A percentile compares a stretch with the other conserved stretches of the same genome.
Evolutionary conservation across 352 stramenopile genomes (phyloP).

Genomic region (Pelagophyceae sp.): DNA sequence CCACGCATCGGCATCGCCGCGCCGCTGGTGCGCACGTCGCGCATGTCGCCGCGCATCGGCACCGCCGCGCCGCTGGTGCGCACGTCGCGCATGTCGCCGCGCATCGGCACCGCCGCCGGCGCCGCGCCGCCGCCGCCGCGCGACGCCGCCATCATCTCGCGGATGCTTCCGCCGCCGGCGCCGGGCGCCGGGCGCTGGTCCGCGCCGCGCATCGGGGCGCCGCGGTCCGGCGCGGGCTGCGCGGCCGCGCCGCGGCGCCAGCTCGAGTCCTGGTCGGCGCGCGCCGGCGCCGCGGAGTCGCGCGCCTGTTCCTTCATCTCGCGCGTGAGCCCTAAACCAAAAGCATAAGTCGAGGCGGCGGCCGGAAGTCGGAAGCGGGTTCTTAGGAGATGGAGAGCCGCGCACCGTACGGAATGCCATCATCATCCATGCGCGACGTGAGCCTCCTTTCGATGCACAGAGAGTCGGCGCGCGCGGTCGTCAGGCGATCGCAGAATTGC

Average conservation of each 20-base stretch:
- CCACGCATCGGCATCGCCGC: background rate
- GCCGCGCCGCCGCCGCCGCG: background rate
- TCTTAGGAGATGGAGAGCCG: too few species aligned
- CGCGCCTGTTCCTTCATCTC: background rate
- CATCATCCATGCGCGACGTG: too few species aligned
- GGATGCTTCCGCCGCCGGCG: background rate
- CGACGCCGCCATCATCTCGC: background rate
- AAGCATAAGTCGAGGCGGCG: too few species aligned
- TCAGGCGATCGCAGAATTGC: too few species aligned
- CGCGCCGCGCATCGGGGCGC: too few species aligned
- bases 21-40: background rate
- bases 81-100: background rate
- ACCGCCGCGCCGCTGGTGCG: too few species aligned
- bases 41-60: too few species aligned
- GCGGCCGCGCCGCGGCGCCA: slow-evolving; percentile 5
- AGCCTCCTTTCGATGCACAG: too few species aligned
- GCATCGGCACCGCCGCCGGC: background rate
- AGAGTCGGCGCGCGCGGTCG: too few species aligned
- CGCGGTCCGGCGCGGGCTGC: background rate
- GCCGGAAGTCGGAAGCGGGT: too few species aligned
- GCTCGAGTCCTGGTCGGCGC: slow-evolving; percentile 1
- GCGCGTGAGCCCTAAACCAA: background rate
- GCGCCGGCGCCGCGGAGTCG: background rate
- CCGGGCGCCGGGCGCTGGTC: too few species aligned
- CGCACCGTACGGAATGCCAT: too few species aligned